phyloP scores from a whole-genome alignment of 2,329 filamentous ascomycete genomes.

The Apiospora koreana region DNA sequence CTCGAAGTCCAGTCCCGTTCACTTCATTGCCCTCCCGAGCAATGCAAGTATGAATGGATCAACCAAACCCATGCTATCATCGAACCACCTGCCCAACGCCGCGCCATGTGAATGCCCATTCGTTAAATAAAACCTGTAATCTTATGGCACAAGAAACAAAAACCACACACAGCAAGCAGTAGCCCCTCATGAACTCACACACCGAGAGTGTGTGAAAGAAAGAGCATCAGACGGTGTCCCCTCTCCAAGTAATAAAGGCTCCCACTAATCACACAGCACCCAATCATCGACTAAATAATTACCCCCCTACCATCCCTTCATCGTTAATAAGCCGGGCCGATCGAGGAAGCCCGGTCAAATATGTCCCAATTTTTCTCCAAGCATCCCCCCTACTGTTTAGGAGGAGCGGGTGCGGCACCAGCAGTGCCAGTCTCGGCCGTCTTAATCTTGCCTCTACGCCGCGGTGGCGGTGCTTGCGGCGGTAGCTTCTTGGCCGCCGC shows the following conservation, averaged over 20 bases:
- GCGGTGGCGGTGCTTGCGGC: slow-evolving; percentile 31
- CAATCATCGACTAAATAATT: neutral
- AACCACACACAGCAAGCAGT: neutral
- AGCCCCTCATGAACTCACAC: neutral
- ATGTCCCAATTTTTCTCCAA: neutral
- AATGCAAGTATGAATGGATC: neutral
- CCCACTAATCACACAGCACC: neutral
- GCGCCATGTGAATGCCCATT: neutral
- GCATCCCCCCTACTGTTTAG: neutral
- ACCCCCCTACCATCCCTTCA: neutral
- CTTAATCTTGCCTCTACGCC: slow-evolving; percentile 1
- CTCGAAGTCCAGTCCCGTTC: neutral
- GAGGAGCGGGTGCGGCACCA: neutral
- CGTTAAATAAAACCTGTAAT: neutral
- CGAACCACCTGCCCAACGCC: slow-evolving; percentile 1
- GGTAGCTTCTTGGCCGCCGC: slow-evolving; percentile 30
- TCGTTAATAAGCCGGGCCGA: neutral
- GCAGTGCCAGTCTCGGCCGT: neutral
- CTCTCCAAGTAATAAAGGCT: neutral
- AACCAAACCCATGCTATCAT: neutral
- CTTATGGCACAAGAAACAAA: neutral
- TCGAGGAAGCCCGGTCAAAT: neutral
- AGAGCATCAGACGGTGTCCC: neutral
- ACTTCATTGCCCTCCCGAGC: neutral
- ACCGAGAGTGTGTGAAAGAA: too few relatives aligned